Percentiles rank a stretch among this genome's conserved stretches.
Conservation (phyloP, 1,284 basidiomycete species). For the Calocybe gambosa region DNA sequence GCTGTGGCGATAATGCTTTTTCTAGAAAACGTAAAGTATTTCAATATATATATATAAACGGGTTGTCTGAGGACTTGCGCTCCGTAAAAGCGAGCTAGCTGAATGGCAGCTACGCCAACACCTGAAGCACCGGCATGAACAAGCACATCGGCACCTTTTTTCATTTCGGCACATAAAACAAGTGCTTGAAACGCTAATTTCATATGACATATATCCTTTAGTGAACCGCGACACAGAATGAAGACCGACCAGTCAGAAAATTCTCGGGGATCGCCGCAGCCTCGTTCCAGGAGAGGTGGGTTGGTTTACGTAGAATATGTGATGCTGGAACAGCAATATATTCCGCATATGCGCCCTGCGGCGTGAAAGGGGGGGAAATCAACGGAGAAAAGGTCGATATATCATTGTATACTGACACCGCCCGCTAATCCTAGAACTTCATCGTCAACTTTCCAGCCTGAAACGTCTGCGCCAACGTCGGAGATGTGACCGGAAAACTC, state of each 20-base stretch:
- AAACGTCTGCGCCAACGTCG: constrained; percentile 49
- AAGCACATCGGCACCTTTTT: constrained; percentile 71
- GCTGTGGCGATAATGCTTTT: constrained; percentile 78
- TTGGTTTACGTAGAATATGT: constrained; percentile 75
- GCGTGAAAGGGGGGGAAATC: not conserved
- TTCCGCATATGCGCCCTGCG: constrained; percentile 88
- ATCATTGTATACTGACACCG: constrained; percentile 28
- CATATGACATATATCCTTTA: not conserved
- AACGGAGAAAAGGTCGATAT: not conserved
- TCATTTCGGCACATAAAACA: constrained; percentile 63
- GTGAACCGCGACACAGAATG: not conserved
- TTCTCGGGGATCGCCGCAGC: constrained; percentile 85
- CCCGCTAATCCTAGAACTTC: constrained; percentile 81
- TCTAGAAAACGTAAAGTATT: constrained; percentile 30
- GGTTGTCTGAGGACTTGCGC: constrained; percentile 47
- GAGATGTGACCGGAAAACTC: constrained; percentile 82
- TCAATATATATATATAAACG: not conserved
- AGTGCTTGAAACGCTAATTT: constrained; percentile 76
- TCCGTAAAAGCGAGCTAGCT: constrained; percentile 72
- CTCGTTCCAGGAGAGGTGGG: constrained; percentile 72
- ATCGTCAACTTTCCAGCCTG: constrained; percentile 67
- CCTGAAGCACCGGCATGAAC: constrained; percentile 90
- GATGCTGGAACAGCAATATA: constrained; percentile 68
- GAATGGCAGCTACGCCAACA: constrained; percentile 88
- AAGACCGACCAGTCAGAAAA: constrained; percentile 69